Percentiles rank a stretch among this genome's conserved stretches.
Conservation (phyloP, 495 filamentous ascomycete species). For the Neurospora sp. region DNA sequence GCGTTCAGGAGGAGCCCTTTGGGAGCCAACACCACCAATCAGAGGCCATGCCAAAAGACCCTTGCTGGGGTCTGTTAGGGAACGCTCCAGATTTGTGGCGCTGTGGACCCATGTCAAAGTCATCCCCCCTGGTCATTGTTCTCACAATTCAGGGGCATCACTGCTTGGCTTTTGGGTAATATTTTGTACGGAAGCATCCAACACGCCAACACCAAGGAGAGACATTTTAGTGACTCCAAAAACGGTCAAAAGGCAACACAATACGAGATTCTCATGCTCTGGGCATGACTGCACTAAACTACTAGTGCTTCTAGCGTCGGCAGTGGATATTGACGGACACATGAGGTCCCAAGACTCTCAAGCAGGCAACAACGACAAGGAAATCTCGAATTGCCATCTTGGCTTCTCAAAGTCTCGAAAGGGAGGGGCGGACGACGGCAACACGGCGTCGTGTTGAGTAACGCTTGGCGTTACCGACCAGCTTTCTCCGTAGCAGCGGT, state of each 20-base stretch:
- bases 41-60: neutral
- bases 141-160: neutral
- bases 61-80: neutral
- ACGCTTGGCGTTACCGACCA: neutral
- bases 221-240: neutral
- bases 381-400: neutral
- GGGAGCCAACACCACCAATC: neutral
- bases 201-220: neutral
- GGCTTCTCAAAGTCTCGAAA: neutral
- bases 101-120: neutral
- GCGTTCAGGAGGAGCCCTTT: neutral
- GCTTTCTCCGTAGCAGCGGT: neutral
- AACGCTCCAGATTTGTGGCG: conserved; percentile 8
- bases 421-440: neutral
- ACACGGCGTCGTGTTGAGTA: neutral
- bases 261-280: neutral
- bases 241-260: neutral
- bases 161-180: neutral
- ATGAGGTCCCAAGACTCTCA: neutral
- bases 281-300: neutral
- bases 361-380: neutral
- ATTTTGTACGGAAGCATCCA: neutral
- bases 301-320: neutral
- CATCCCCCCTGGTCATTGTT: neutral
- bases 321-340: neutral